These are phyloP conservation scores for Kwoniella bestiolae DNA, from an alignment of 768 basidiomycete species.

Conservation along the genomic window DNA sequence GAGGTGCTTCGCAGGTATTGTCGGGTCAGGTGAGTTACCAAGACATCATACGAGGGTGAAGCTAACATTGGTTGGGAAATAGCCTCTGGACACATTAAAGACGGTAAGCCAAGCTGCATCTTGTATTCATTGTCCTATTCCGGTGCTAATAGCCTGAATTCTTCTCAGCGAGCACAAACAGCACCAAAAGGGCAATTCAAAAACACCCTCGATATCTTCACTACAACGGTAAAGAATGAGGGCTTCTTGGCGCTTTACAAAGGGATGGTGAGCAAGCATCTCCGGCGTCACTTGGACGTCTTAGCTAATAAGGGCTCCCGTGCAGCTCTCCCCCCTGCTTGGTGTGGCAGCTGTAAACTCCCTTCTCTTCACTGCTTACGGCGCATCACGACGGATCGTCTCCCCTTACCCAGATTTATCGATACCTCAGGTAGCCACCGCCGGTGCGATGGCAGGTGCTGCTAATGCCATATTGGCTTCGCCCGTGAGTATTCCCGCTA, in stretches of 20 bases:
- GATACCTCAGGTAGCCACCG: slow-evolving; percentile 75
- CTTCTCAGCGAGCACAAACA: slow-evolving; percentile 58
- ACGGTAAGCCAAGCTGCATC: slow-evolving; percentile 38
- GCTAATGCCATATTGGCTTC: slow-evolving; percentile 87
- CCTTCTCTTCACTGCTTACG: slow-evolving; percentile 88
- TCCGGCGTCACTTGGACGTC: background rate
- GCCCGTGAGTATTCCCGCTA: slow-evolving; percentile 65
- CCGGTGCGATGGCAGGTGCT: slow-evolving; percentile 91
- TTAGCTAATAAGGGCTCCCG: background rate
- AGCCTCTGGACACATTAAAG: slow-evolving; percentile 57
- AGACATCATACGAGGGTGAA: background rate
- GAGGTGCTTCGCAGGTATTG: slow-evolving; percentile 89
- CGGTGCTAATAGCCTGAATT: too few relatives aligned
- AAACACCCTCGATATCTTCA: slow-evolving; percentile 89
- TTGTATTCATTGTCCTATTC: background rate
- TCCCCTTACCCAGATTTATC: slow-evolving; percentile 87
- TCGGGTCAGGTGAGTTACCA: slow-evolving; percentile 77
- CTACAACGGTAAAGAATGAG: slow-evolving; percentile 79
- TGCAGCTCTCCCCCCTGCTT: slow-evolving; percentile 75
- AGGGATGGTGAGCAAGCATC: slow-evolving; percentile 62
- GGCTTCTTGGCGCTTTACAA: slow-evolving; percentile 94
- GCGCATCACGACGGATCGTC: slow-evolving; percentile 75
- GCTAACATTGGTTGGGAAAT: background rate
- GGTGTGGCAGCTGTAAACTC: slow-evolving; percentile 97
- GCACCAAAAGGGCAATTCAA: slow-evolving; percentile 64